A percentile compares a stretch with the other conserved stretches of the same genome.
Conservation (phyloP, 1,284 basidiomycete genomes). For the Calocybe gambosa region DNA sequence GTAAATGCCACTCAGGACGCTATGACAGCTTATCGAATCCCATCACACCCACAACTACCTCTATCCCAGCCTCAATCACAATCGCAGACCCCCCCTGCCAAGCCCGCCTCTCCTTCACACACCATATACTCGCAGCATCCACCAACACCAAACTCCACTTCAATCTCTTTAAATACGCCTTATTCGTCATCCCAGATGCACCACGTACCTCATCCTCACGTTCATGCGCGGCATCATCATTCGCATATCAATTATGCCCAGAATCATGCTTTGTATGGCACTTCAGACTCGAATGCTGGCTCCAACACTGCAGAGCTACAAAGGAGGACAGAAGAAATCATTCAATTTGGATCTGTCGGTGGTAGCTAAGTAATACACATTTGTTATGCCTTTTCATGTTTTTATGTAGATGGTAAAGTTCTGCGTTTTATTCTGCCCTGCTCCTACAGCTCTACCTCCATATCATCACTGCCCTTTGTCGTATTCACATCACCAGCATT, state of each 20-base stretch:
- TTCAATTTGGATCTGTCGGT: slow-evolving; percentile 38
- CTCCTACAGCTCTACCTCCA: slow-evolving; percentile 53
- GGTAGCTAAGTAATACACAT: slow-evolving; percentile 14
- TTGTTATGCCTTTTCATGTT: slow-evolving; percentile 9
- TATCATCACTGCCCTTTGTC: slow-evolving; percentile 41
- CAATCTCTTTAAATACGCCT: slow-evolving; percentile 45
- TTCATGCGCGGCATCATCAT: slow-evolving; percentile 63
- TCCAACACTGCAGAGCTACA: slow-evolving; percentile 32
- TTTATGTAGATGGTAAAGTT: slow-evolving; percentile 8
- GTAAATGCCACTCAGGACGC: slow-evolving; percentile 9
- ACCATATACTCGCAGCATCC: slow-evolving; percentile 14
- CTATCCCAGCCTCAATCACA: slow-evolving; percentile 18
- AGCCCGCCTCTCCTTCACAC: slow-evolving; percentile 12
- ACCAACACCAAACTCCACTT: slow-evolving; percentile 25
- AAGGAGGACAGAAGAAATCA: slow-evolving; percentile 39
- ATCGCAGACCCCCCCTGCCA: slow-evolving; percentile 14
- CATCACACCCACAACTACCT: slow-evolving; percentile 17
- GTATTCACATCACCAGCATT: slow-evolving; percentile 11
- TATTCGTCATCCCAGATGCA: slow-evolving; percentile 55
- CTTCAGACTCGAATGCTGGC: slow-evolving; percentile 26
- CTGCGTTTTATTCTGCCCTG: slow-evolving; percentile 4
- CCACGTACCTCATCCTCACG: slow-evolving; percentile 71
- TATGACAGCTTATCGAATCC: slow-evolving; percentile 16
- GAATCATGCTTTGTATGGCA: slow-evolving; percentile 31
- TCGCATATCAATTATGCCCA: slow-evolving; percentile 39